Base-by-base conservation (phyloP, 176 grass and related monocot species). In the Bonia amplexicaulis region DNA sequence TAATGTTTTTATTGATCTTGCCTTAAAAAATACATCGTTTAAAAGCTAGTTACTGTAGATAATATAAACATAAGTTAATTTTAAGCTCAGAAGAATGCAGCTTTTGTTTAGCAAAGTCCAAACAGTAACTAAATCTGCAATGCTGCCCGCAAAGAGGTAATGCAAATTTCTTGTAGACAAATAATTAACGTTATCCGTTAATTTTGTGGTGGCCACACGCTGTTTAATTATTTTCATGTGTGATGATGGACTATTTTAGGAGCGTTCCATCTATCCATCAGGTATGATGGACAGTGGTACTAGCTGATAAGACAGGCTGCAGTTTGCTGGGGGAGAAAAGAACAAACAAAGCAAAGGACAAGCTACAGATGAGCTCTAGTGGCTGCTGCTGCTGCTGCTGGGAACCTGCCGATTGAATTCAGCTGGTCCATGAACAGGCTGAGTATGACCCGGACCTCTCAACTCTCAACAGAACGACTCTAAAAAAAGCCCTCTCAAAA, bases 11-110 rank as follows among this genome's bases (percentile, higher is more conserved):
- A 31, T 31, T 31, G 31, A 31, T 0, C 31, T 0, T 31, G 31
- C 3, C 0, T 31, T 31, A 31, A 31, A 31, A 31, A 31, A 31
- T 31, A 31, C 31, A 31, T 0, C 2, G 3, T 31, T 31, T 3
- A 31, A 31, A 31, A 31, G 0, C 3, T 31, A 0, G 0, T 31
- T 31, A 31, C 0, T 31, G 31, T 31, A 31, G 0, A 31, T 0
- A 2, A 2, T 31, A 31, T 31, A 31, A 31, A 31, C 2, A 31
- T 31, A 31, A 31, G 2, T 3, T 2, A 31, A 31, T 3, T 31
- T 3, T 31, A 31, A 31, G 2, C 31, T 31, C 0, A 31, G 3
- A 31, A 31, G 31, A 31, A 31, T 31, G 0, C 2, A 2, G 0
- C 0, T 31, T 31, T 31, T 54, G n/a, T n/a, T n/a, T n/a, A n/a